Base-by-base conservation (phyloP, 345 rosid genomes). In the Salix dunnii region DNA sequence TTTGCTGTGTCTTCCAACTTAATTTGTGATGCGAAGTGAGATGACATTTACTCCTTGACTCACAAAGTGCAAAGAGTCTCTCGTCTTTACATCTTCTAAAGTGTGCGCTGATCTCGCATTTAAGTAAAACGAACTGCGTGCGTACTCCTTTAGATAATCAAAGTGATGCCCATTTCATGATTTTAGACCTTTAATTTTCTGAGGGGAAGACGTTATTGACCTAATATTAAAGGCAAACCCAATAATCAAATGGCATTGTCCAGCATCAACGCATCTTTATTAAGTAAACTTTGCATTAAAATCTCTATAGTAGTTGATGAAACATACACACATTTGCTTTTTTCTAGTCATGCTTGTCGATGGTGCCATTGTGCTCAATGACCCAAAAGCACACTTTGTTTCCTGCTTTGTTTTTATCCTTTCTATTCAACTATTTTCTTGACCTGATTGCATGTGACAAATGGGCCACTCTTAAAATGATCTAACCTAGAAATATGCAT, bases 381-480 rank as follows among this genome's bases (percentile, higher is more conserved):
- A 53, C 23, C 25, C 60, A 77, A 73, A 80, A 76, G 77, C 80
- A 49, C 83, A 67, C 49, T 70, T 66, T 48, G 42, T 78, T 71
- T 16, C 8, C 74, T 38, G n/a, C 11, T 72, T 8, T 53, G 71
- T 80, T 74, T 51, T 64, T 69, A 51, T 69, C 20, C 17, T 55
- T 23, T 61, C 58, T 61, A 21, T 36, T 36, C 67, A 25, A 68
- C 61, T 55, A 68, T 68, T 43, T 70, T 67, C 42, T 73, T 78
- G 74, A 65, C 78, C 74, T 31, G 17, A 33, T 66, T 67, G 81
- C 84, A 79, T 79, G 84, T 75, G 82, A 73, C 66, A 11, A 2
- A 7, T 61, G 82, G 80, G 77, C 84, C 83, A 77, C 81, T 40
- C 27, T 51, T 10, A 58, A 79, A 53, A 9, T 38, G 30, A 42